Conservation (phyloP, 805 yeast genomes). For the Pichia sporocuriosa region DNA sequence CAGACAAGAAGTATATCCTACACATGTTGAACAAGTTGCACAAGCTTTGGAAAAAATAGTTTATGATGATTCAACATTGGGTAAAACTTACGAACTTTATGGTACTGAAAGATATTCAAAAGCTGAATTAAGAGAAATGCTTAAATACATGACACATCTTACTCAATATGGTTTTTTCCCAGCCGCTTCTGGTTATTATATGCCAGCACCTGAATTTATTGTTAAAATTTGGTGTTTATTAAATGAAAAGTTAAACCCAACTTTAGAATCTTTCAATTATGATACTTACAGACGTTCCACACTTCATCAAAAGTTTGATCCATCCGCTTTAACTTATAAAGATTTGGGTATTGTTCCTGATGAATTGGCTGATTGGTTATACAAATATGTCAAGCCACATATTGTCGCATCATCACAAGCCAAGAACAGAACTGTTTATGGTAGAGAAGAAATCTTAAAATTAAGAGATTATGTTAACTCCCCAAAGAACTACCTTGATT, state of each 20-base stretch:
- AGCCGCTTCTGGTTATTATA: conserved; percentile 31
- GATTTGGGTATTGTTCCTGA: conserved; percentile 67
- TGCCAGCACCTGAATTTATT: conserved; percentile 35
- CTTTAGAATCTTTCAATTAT: conserved; percentile 38
- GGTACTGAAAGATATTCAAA: conserved; percentile 64
- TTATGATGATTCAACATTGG: conserved; percentile 73
- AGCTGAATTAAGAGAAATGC: conserved; percentile 61
- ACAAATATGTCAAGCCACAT: conserved; percentile 35
- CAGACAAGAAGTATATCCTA: conserved; percentile 62
- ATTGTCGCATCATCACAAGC: conserved; percentile 31
- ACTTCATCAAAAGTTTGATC: conserved; percentile 58
- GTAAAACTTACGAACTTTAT: conserved; percentile 65
- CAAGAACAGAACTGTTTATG: conserved; percentile 32
- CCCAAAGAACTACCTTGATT: conserved; percentile 28
- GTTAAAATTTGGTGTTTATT: conserved; percentile 27
- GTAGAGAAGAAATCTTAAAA: conserved; percentile 30
- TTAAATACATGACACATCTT: conserved; percentile 41
- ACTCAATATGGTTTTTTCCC: conserved; percentile 32
- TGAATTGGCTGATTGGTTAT: conserved; percentile 43
- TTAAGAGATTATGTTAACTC: conserved; percentile 32
- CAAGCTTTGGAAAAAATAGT: conserved; percentile 72
- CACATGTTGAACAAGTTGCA: conserved; percentile 74
- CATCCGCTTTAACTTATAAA: conserved; percentile 52
- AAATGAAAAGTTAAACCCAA: conserved; percentile 42
- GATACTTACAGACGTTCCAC: conserved; percentile 72